Evolutionary conservation across 164 flowering plant species (phyloP).

Genomic region (Tetrastigma voinierianum): DNA sequence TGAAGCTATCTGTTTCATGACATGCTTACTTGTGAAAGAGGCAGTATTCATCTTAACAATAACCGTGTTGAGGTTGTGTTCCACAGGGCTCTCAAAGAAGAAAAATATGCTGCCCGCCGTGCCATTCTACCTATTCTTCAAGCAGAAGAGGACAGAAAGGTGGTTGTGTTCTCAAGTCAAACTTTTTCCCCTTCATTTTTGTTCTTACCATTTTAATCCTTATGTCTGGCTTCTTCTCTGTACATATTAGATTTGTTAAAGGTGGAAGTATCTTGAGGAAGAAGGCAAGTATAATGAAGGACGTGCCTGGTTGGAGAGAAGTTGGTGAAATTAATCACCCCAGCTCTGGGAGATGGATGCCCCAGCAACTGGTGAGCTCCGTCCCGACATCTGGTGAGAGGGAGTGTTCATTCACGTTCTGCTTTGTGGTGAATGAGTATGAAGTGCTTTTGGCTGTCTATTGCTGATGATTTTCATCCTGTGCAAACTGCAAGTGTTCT

Average conservation of each 20-base stretch:
- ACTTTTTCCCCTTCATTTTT: not conserved
- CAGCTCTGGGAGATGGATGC: constrained; percentile 97
- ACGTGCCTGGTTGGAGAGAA: constrained; percentile 99
- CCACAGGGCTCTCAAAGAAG: constrained; percentile 79
- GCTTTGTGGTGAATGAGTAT: no score
- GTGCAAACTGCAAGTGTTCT: no score
- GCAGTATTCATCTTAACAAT: no score
- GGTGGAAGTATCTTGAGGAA: constrained; percentile 87
- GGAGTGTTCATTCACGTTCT: no score
- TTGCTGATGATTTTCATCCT: no score
- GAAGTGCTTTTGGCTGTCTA: no score
- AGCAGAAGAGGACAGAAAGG: constrained; percentile 99
- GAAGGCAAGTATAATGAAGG: constrained; percentile 96
- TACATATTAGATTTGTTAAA: constrained; percentile 66
- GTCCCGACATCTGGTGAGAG: constrained; percentile 89
- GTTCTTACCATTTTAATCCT: not conserved
- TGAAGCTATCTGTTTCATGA: no score
- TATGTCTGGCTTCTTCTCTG: not conserved
- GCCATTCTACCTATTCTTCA: constrained; percentile 91
- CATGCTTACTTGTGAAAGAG: no score
- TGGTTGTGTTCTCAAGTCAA: constrained; percentile 11
- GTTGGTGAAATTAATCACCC: constrained; percentile 93
- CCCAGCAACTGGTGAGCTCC: constrained; percentile 95
- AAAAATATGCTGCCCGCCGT: constrained; percentile 88
- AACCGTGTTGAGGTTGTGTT: not conserved